A percentile compares a stretch with the other conserved stretches of the same genome.
Evolutionary conservation across 1,284 basidiomycete genomes (phyloP).

Genomic region (Rhodotorula mucilaginosa): DNA sequence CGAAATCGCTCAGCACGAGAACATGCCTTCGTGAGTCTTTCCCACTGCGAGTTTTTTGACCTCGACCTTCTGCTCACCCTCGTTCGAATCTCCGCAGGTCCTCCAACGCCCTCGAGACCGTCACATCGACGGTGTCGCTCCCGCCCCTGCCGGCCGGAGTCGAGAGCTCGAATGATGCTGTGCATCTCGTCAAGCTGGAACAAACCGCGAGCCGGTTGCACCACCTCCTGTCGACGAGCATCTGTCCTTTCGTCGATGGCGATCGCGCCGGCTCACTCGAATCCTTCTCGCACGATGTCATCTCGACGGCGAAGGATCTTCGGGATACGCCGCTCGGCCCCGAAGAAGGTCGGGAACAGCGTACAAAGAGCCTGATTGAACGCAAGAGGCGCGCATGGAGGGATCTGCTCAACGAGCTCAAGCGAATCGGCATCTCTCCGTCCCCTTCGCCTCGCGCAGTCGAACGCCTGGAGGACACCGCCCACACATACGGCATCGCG

Average conservation of each 20-base stretch:
- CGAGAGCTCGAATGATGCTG: neutral
- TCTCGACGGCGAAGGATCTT: slow-evolving; percentile 65
- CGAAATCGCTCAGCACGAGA: slow-evolving; percentile 24
- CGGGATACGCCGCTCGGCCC: slow-evolving; percentile 53
- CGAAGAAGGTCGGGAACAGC: slow-evolving; percentile 65
- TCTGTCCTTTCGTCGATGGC: slow-evolving; percentile 16
- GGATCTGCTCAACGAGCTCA: slow-evolving; percentile 85
- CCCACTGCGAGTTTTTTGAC: too few species aligned
- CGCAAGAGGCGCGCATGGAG: slow-evolving; percentile 89
- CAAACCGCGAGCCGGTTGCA: slow-evolving; percentile 34
- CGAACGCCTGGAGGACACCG: slow-evolving; percentile 63
- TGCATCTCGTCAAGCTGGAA: slow-evolving; percentile 36
- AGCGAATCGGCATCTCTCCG: slow-evolving; percentile 70
- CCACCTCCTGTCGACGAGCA: slow-evolving; percentile 7
- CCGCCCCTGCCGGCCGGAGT: slow-evolving; percentile 17
- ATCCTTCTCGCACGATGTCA: slow-evolving; percentile 67
- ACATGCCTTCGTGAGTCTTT: neutral
- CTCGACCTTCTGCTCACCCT: neutral
- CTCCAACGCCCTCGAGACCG: neutral
- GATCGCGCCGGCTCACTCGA: slow-evolving; percentile 29
- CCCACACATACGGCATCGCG: slow-evolving; percentile 61
- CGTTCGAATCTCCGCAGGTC: neutral
- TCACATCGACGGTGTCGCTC: slow-evolving; percentile 2
- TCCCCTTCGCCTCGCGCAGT: slow-evolving; percentile 72
- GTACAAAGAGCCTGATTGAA: slow-evolving; percentile 68